A percentile compares a stretch with the other conserved stretches of the same genome.
Evolutionary conservation across 2,329 filamentous ascomycete genomes (phyloP).

Genomic region (Neonectria sp.): DNA sequence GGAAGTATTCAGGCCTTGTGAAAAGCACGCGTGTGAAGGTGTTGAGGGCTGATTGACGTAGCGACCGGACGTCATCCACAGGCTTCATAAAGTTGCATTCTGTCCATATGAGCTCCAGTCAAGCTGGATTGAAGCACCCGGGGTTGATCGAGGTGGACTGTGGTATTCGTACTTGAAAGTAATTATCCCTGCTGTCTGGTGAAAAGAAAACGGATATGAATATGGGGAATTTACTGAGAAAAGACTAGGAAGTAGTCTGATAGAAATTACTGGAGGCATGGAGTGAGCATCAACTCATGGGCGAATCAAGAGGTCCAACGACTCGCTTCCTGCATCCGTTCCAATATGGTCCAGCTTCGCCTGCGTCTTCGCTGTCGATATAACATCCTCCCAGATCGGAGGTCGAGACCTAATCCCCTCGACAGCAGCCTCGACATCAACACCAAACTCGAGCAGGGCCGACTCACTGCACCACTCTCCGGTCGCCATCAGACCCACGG

Average conservation of each 20-base stretch:
- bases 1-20: no score
- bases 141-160: no score
- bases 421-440: slow-evolving; percentile 61
- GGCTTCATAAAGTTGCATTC: no score
- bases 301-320: background rate
- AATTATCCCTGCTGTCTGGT: background rate
- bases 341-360: slow-evolving; percentile 10
- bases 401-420: slow-evolving; percentile 14
- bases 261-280: background rate
- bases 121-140: no score
- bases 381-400: slow-evolving; percentile 26
- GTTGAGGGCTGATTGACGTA: no score
- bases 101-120: no score
- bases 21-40: no score
- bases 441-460: slow-evolving; percentile 63
- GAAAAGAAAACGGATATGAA: background rate
- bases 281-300: background rate
- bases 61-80: no score
- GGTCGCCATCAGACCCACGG: slow-evolving; percentile 69
- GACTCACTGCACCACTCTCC: slow-evolving; percentile 70
- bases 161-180: no score
- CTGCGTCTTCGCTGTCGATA: slow-evolving; percentile 14
- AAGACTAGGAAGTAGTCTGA: background rate
- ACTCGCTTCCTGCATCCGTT: slow-evolving; percentile 6
- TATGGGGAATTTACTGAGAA: background rate